Evolutionary conservation across 2,329 filamentous ascomycete genomes (phyloP).

Genomic region (Thelonectria blattea): DNA sequence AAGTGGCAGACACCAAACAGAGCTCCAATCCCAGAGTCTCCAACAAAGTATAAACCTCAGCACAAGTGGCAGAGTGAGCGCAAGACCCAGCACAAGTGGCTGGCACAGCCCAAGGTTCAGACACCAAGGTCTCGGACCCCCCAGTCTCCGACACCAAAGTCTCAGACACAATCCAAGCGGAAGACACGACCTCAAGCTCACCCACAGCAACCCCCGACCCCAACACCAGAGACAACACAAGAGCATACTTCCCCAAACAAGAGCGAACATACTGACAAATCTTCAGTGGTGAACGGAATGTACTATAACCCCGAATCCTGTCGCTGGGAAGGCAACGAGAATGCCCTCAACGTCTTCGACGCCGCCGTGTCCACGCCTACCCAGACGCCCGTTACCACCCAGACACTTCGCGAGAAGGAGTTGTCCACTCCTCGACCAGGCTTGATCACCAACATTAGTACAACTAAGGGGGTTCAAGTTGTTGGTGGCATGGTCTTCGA

Average conservation of each 20-base stretch:
- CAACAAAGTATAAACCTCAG: not conserved
- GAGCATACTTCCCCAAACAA: not conserved
- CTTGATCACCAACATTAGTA: conserved; percentile 88
- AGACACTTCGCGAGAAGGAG: conserved; percentile 62
- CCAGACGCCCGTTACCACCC: conserved; percentile 45
- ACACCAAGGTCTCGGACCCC: not conserved
- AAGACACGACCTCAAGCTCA: too few relatives aligned
- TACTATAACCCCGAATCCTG: conserved; percentile 87
- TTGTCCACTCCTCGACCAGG: conserved; percentile 69
- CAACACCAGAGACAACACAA: not conserved
- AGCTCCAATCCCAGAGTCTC: not conserved
- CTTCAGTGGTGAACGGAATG: conserved; percentile 87
- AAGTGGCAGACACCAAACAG: too few relatives aligned
- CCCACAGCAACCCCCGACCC: not conserved
- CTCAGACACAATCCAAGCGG: not conserved
- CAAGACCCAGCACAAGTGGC: too few relatives aligned
- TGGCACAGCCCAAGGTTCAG: not conserved
- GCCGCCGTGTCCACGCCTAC: conserved; percentile 61
- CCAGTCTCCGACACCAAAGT: not conserved
- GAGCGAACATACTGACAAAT: conserved; percentile 39
- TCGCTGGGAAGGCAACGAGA: conserved; percentile 97
- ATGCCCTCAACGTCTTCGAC: conserved; percentile 80
- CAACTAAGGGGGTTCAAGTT: conserved; percentile 85
- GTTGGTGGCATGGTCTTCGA: conserved; percentile 99
- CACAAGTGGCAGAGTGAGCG: too few relatives aligned